Evolutionary conservation across 208 protist genomes (phyloP), one percentile per base, ranked within the genome.

Genomic region (Trypanosomatidae sp.): DNA sequence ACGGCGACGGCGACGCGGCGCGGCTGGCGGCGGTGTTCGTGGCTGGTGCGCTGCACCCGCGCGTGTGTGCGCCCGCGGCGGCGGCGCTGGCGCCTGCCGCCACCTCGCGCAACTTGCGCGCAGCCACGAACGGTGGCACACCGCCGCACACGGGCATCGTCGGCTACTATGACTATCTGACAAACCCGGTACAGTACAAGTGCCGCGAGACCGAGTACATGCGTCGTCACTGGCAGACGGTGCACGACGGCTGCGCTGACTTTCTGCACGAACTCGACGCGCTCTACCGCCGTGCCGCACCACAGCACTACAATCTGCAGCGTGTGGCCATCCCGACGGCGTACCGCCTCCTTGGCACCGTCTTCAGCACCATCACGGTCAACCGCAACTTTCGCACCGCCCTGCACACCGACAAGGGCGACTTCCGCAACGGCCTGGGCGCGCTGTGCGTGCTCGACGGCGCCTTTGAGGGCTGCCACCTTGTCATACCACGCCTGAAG

Each of bases 131-230:
- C 64, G 80, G 82, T 24, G 84, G 84, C 19, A 37, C 47, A n/a
- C 79, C 81, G 21, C 88, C 84, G 8, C 65, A 91, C 45, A 89
- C 78, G 6, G 84, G 88, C 35, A 85, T 95, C 50, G 76, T 86
- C 0, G 88, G 84, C 24, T 92, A 79, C 53, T 95, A 95, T 51
- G 88, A 95, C 53, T 95, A 93, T 44, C 58, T 92, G 13, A 89
- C 62, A 27, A 88, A 87, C 44, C 82, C 84, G 3, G 76, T 61
- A 3, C 56, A 39, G 33, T 62, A 56, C 32, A 95, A 93, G 47
- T 95, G 84, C 46, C 72, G 88, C 18, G 72, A 89, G 50, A 95
- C 84, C 5, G 58, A 73, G 48, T 95, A 80, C 38, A 91, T 56
- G 45, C 61, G 84, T 23, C 50, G 69, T 5, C 65, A 93, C 65